Evolutionary conservation across 192 early-diverging fungal genomes (phyloP).

Genomic region (Geranomyces michiganensis): DNA sequence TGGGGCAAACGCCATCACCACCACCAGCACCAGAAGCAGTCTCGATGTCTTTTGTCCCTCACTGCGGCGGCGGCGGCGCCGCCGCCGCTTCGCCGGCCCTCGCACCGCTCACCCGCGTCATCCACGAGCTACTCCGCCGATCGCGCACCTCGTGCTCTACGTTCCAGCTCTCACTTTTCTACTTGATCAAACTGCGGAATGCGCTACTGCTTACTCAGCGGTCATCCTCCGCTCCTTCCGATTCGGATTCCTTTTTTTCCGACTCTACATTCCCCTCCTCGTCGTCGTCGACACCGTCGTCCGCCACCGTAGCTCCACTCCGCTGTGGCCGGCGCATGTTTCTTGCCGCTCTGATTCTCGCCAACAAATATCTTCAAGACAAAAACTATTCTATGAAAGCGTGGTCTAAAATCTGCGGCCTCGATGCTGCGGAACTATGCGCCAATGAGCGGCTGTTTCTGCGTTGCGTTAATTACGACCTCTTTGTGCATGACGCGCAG

Average conservation of each 20-base stretch:
- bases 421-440: conserved; percentile 76
- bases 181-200: conserved; percentile 63
- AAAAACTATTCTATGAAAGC: conserved; percentile 70
- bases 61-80: conserved; percentile 17
- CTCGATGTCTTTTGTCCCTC: too few species aligned
- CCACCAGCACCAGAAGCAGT: neutral
- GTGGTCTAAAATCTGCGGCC: conserved; percentile 80
- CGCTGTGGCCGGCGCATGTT: conserved; percentile 68
- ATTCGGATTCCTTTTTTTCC: neutral
- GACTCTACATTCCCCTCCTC: neutral
- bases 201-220: neutral
- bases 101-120: conserved; percentile 66
- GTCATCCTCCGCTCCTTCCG: neutral
- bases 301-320: conserved; percentile 30
- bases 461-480: conserved; percentile 71
- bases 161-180: conserved; percentile 76
- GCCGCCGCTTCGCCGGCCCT: conserved; percentile 19
- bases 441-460: conserved; percentile 80
- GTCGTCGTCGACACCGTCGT: neutral
- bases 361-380: conserved; percentile 72
- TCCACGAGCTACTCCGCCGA: conserved; percentile 74
- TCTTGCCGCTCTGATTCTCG: conserved; percentile 66
- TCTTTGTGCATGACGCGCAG: conserved; percentile 63
- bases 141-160: conserved; percentile 79
- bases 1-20: neutral